Evolutionary conservation across 768 basidiomycete genomes (phyloP).

Genomic region (Auriculariales sp.): DNA sequence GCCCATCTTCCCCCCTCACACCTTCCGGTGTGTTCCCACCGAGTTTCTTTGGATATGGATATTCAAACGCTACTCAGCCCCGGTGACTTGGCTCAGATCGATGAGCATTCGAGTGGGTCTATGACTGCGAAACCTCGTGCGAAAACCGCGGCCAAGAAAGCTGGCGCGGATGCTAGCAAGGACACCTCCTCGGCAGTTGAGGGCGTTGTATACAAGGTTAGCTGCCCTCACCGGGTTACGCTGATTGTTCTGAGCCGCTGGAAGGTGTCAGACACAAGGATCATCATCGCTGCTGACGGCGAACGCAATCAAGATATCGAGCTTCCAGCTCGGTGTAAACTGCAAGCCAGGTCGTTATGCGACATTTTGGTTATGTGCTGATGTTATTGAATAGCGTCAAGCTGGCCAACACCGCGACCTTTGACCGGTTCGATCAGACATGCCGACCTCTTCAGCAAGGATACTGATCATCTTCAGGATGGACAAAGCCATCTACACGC

Average conservation of each 20-base stretch:
- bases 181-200: constrained; percentile 62
- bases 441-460: constrained; percentile 21
- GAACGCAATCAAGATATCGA: constrained; percentile 42
- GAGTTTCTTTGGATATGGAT: not conserved
- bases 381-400: constrained; percentile 42
- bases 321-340: constrained; percentile 69
- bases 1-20: constrained; percentile 70
- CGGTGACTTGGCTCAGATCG: constrained; percentile 80
- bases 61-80: constrained; percentile 29
- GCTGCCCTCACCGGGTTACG: not conserved
- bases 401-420: constrained; percentile 84
- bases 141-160: constrained; percentile 27
- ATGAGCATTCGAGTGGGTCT: constrained; percentile 41
- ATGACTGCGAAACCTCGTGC: constrained; percentile 16
- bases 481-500: constrained; percentile 63
- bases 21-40: constrained; percentile 40
- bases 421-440: constrained; percentile 44
- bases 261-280: constrained; percentile 69
- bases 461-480: constrained; percentile 35
- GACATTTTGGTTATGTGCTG: not conserved
- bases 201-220: constrained; percentile 79
- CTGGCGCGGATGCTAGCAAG: constrained; percentile 18
- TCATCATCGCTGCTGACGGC: constrained; percentile 64
- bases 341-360: constrained; percentile 20
- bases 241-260: constrained; percentile 22